Base-by-base conservation (phyloP, 2,329 filamentous ascomycete species). In the Aspergillus chevalieri region DNA sequence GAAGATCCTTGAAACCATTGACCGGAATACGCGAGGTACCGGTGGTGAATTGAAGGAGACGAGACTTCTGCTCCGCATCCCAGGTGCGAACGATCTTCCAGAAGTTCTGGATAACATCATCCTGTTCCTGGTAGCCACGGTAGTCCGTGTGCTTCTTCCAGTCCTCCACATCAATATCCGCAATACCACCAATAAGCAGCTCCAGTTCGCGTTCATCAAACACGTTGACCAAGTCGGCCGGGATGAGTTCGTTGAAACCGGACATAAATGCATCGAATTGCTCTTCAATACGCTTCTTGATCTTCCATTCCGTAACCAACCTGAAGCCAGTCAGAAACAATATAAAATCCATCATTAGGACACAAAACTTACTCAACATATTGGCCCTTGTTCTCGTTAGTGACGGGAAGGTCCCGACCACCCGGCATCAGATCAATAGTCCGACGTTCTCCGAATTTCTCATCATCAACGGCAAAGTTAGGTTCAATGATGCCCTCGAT, bases 121-220 rank as follows among this genome's bases (percentile, higher is more conserved):
- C 93, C 50, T 85, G 90, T 74, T 98, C 93, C 8, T 94, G 96
- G 79, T 98, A 98, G 48, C 93, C 93, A 61, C 93, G 87, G 73
- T 98, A 98, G 67, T 98, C 93, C 43, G 93, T 98, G 74, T 98
- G 93, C 78, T 98, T 98, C 86, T 98, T 97, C 93, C 93, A 98
- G 73, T 98, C 93, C 52, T 98, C 93, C 14, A 98, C 92, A 65
- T 98, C 93, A 60, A 98, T 98, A 73, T 98, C 93, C n/a, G 93
- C 93, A 62, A 98, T 98, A 79, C 93, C 93, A 58, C 93, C 93
- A 65, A 98, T 97, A 59, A 98, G 80, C 59, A 98, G 75, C 73
- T 98, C 93, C 44, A 98, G 78, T 72, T 98, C 93, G 63, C 93
- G 87, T 77, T 98, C 93, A 65, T 98, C 93, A 64, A 98, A 98